Percentiles rank a stretch among this genome's conserved stretches.
Conservation (phyloP, 1,139 yeast species). For the Taphrina wiesneri region DNA sequence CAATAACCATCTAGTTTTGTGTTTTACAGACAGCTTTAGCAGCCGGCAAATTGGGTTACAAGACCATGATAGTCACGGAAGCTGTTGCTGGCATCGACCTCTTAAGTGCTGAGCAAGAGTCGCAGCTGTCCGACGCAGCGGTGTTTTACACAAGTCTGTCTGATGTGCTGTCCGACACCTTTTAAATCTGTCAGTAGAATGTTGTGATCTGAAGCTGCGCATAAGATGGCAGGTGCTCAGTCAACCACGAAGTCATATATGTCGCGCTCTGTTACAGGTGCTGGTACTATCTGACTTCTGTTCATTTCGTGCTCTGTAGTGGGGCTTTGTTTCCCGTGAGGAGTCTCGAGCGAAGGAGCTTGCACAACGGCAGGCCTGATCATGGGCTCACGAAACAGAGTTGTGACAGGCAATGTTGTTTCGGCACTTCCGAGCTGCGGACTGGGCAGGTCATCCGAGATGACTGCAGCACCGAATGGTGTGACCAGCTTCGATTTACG, state of each 20-base stretch:
- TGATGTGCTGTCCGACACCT: not conserved
- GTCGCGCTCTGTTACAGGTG: not conserved
- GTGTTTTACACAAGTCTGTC: not conserved
- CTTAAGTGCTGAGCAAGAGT: not conserved
- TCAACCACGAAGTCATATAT: not conserved
- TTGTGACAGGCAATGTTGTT: not conserved
- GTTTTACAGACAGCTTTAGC: conserved; percentile 26
- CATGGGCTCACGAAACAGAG: not conserved
- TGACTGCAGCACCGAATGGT: not conserved
- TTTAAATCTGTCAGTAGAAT: too few species aligned
- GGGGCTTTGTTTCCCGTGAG: not conserved
- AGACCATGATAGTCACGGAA: conserved; percentile 15
- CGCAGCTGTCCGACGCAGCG: not conserved
- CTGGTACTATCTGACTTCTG: not conserved
- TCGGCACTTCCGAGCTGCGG: not conserved
- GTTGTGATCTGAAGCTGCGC: too few species aligned
- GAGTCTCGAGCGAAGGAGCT: not conserved
- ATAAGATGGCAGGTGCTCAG: not conserved
- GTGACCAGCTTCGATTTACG: not conserved
- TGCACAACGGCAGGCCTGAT: not conserved
- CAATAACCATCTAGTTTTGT: conserved; percentile 3
- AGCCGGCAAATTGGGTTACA: not conserved
- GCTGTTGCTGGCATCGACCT: conserved; percentile 17
- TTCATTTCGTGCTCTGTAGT: not conserved
- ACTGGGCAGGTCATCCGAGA: not conserved